phyloP scores from a whole-genome alignment of 2,329 filamentous ascomycete genomes.

The Apiospora marii region DNA sequence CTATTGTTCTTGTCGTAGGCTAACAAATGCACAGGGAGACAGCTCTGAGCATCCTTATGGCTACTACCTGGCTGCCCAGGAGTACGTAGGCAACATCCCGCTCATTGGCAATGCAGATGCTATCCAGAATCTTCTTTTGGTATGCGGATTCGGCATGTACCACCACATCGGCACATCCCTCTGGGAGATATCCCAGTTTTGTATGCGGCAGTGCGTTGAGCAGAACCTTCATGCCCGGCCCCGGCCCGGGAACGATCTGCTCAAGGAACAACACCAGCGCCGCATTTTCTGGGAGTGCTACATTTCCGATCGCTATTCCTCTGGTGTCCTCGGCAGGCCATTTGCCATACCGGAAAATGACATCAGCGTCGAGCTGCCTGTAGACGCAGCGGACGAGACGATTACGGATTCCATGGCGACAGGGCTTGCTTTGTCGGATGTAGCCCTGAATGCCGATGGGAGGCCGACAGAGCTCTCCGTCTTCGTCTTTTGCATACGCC shows the following conservation, averaged over 20 bases:
- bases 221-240: slow-evolving; percentile 43
- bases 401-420: slow-evolving; percentile 31
- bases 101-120: slow-evolving; percentile 44
- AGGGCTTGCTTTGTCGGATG: slow-evolving; percentile 22
- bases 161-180: slow-evolving; percentile 50
- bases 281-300: slow-evolving; percentile 55
- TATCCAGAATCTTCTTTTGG: slow-evolving; percentile 49
- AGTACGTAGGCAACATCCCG: slow-evolving; percentile 40
- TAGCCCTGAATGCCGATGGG: slow-evolving; percentile 26
- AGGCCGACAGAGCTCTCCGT: slow-evolving; percentile 45
- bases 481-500: slow-evolving; percentile 47
- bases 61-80: slow-evolving; percentile 48
- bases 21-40: not conserved
- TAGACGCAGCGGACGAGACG: slow-evolving; percentile 45
- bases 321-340: slow-evolving; percentile 49
- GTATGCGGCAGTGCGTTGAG: slow-evolving; percentile 50
- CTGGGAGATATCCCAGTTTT: slow-evolving; percentile 50
- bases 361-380: slow-evolving; percentile 47
- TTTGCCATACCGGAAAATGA: slow-evolving; percentile 51
- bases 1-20: not conserved
- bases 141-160: slow-evolving; percentile 52
- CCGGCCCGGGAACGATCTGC: slow-evolving; percentile 25
- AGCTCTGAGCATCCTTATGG: slow-evolving; percentile 46
- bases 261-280: slow-evolving; percentile 47
- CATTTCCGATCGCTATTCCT: slow-evolving; percentile 53